Evolutionary conservation across 2,329 filamentous ascomycete genomes (phyloP).

Genomic region (Didymellaceae sp.): DNA sequence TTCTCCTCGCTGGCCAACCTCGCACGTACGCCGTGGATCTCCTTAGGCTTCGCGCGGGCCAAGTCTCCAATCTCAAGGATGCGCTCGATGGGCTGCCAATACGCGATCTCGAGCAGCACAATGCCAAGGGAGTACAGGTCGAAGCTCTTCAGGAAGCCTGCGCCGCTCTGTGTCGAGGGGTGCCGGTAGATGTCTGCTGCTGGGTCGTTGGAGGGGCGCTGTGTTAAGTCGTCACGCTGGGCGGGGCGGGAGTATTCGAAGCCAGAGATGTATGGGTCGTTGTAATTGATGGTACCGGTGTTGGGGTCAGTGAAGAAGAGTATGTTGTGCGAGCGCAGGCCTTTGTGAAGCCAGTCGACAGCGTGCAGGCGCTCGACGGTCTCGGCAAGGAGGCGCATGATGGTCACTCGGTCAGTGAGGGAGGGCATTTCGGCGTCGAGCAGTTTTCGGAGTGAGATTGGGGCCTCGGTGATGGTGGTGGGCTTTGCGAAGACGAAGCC

Average conservation of each 20-base stretch:
- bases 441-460: constrained; percentile 58
- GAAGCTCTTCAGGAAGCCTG: constrained; percentile 56
- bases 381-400: constrained; percentile 61
- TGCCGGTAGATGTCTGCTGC: constrained; percentile 61
- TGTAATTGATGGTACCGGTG: constrained; percentile 44
- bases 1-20: constrained; percentile 30
- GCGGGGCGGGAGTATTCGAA: constrained; percentile 64
- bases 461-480: constrained; percentile 47
- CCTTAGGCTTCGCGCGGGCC: constrained; percentile 47
- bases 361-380: constrained; percentile 63
- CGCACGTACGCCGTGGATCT: constrained; percentile 48
- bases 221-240: constrained; percentile 58
- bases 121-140: constrained; percentile 63
- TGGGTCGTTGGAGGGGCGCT: constrained; percentile 55
- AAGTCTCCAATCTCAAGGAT: constrained; percentile 49
- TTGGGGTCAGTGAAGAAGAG: constrained; percentile 54
- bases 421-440: constrained; percentile 53
- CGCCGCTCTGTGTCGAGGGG: constrained; percentile 51
- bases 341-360: constrained; percentile 66
- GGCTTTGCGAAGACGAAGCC: constrained; percentile 64
- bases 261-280: constrained; percentile 57
- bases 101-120: constrained; percentile 61
- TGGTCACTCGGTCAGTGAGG: constrained; percentile 59
- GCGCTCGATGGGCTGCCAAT: constrained; percentile 57
- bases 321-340: constrained; percentile 61